phyloP scores from a whole-genome alignment of 2,329 filamentous ascomycete genomes.

The Aspergillus neoniger region DNA sequence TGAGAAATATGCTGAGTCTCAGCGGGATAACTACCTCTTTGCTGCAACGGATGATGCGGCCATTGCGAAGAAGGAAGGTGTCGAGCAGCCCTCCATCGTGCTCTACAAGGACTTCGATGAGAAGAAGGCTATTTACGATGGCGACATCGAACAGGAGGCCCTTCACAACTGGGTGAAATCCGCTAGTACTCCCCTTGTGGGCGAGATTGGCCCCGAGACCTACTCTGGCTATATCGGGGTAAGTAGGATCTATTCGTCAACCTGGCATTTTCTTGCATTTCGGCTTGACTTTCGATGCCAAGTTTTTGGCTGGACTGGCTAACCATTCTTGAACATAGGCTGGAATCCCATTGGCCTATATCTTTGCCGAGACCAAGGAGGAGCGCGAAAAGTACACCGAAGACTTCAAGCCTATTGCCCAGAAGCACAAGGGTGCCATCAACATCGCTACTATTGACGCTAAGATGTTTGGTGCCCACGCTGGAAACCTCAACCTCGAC shows the following conservation, averaged over 20 bases:
- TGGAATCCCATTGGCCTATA: slow-evolving; percentile 91
- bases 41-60: slow-evolving; percentile 80
- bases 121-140: slow-evolving; percentile 81
- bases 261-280: not conserved
- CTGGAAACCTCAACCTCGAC: slow-evolving; percentile 95
- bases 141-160: slow-evolving; percentile 77
- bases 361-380: slow-evolving; percentile 90
- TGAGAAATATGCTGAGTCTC: slow-evolving; percentile 67
- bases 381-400: slow-evolving; percentile 79
- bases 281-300: not conserved
- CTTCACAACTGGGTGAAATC: slow-evolving; percentile 83
- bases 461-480: slow-evolving; percentile 89
- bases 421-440: slow-evolving; percentile 89
- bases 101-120: slow-evolving; percentile 98
- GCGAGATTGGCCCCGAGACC: slow-evolving; percentile 95
- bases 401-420: slow-evolving; percentile 79
- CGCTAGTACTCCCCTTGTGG: slow-evolving; percentile 83
- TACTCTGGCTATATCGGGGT: slow-evolving; percentile 91
- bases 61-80: slow-evolving; percentile 85
- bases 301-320: not conserved
- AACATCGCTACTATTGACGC: slow-evolving; percentile 99
- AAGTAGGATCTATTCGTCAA: slow-evolving; percentile 32
- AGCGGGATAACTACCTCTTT: slow-evolving; percentile 91
- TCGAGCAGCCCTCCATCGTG: slow-evolving; percentile 81
- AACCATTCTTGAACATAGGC: slow-evolving; percentile 49